Percentiles rank a stretch among this genome's conserved stretches.
Conservation (phyloP, 2,329 filamentous ascomycete species). For the Colletotrichum melonis region DNA sequence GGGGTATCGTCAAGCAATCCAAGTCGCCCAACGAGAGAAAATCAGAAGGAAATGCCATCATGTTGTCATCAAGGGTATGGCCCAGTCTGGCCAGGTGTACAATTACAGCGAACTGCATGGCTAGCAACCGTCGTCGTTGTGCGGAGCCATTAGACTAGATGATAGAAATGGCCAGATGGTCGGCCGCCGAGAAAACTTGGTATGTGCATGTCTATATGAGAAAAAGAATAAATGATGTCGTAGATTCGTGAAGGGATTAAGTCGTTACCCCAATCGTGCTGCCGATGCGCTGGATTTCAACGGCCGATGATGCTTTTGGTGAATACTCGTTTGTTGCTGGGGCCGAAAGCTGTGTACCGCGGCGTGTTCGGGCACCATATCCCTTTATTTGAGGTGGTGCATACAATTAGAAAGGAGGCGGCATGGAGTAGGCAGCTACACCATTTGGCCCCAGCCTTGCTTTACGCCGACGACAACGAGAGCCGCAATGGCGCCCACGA, state of each 20-base stretch:
- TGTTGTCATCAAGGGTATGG: neutral
- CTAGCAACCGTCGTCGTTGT: neutral
- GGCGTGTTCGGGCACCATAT: neutral
- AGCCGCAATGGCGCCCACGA: slow-evolving; percentile 63
- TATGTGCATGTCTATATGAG: neutral
- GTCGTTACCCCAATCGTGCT: slow-evolving; percentile 19
- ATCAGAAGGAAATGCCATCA: neutral
- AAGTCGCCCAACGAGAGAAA: neutral
- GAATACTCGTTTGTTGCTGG: neutral
- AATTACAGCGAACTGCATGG: slow-evolving; percentile 8
- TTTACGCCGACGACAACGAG: slow-evolving; percentile 64
- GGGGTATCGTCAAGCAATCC: slow-evolving; percentile 22
- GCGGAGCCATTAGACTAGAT: neutral
- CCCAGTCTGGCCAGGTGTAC: neutral
- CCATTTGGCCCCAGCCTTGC: slow-evolving; percentile 56
- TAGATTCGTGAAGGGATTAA: slow-evolving; percentile 34
- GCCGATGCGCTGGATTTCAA: slow-evolving; percentile 13
- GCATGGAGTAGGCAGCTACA: neutral
- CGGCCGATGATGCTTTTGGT: neutral
- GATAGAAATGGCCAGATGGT: neutral
- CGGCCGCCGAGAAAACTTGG: neutral
- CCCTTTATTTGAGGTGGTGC: neutral
- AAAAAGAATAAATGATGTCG: slow-evolving; percentile 15
- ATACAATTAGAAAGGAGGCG: neutral
- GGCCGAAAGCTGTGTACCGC: neutral